phyloP scores from a whole-genome alignment of 208 protist species.

The Angomonas deanei region DNA sequence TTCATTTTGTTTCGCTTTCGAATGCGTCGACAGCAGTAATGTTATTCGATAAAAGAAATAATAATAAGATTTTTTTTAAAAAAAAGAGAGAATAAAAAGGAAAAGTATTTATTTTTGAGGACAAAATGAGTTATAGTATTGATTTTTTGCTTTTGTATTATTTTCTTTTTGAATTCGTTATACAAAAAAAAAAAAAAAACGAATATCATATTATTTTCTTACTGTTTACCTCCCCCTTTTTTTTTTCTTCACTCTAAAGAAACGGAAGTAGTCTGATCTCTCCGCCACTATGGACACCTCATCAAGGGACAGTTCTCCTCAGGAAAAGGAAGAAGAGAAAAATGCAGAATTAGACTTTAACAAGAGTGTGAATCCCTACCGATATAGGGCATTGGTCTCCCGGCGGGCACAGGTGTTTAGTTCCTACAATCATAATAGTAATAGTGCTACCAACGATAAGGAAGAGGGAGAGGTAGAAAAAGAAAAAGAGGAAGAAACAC shows the following conservation, averaged over 20 bases:
- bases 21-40: neutral
- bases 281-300: too few relatives aligned
- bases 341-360: too few relatives aligned
- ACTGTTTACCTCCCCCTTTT: neutral
- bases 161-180: neutral
- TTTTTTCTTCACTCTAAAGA: neutral
- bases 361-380: too few relatives aligned
- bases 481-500: neutral
- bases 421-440: neutral
- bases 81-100: neutral
- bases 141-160: neutral
- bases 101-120: neutral
- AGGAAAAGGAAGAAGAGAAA: too few relatives aligned
- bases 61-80: conserved; percentile 5
- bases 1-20: too few relatives aligned
- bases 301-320: too few relatives aligned
- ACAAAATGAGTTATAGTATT: neutral
- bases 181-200: neutral
- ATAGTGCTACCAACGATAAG: neutral
- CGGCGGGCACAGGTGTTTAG: neutral
- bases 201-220: too few relatives aligned
- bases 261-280: neutral
- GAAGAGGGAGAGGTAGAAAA: neutral
- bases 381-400: too few relatives aligned
- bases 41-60: neutral